A percentile compares a stretch with the other conserved stretches of the same genome.
Conservation (phyloP, 345 rosid species). For the Combretum micranthum region DNA sequence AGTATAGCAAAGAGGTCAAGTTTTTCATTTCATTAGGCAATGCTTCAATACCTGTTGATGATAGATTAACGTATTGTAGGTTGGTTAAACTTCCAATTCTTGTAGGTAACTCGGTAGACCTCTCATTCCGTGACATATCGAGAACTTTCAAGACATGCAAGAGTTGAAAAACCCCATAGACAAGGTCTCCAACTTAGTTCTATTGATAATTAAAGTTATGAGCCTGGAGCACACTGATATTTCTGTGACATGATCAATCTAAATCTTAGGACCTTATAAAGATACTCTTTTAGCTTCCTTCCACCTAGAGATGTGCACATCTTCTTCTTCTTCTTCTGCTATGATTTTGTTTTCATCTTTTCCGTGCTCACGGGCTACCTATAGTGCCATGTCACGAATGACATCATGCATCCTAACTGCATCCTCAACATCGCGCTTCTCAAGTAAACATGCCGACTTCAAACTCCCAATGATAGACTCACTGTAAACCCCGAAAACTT, state of each 20-base stretch:
- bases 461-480: slow-evolving; percentile 2
- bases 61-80: slow-evolving; percentile 19
- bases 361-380: not conserved
- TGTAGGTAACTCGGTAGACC: slow-evolving; percentile 14
- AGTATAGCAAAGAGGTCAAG: too few species aligned
- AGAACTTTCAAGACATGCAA: too few species aligned
- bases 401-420: slow-evolving; percentile 19
- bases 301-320: not conserved
- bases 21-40: too few species aligned
- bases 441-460: slow-evolving; percentile 17
- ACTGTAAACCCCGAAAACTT: not conserved
- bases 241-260: too few species aligned
- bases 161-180: too few species aligned
- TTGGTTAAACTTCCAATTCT: slow-evolving; percentile 12
- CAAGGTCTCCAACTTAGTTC: too few species aligned
- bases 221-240: too few species aligned
- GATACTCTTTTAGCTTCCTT: not conserved
- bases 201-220: too few species aligned
- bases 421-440: not conserved
- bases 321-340: not conserved
- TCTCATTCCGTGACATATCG: slow-evolving; percentile 13
- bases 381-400: too few species aligned
- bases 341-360: not conserved
- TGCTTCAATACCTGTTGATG: too few species aligned
- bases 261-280: too few species aligned